Evolutionary conservation across 164 flowering plant species (phyloP), one percentile per base, ranked within the genome.

Genomic region (Santalum album): DNA sequence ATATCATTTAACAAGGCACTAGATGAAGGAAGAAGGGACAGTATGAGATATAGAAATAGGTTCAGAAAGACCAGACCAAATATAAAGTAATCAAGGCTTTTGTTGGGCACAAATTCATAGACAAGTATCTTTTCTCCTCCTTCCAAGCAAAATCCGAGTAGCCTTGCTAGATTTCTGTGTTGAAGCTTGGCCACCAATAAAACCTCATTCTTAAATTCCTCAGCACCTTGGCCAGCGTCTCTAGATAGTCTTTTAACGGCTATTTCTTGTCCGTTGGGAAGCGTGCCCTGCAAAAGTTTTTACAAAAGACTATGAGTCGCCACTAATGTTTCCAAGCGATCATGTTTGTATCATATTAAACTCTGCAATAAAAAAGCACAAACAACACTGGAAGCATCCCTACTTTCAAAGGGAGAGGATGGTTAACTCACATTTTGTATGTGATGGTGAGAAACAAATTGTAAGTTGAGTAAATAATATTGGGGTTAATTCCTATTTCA

Each of bases 221-320:
- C 49, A 1, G 60, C 14, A n/a, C 80, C 83, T 57, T 70, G 77
- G 4, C 54, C 43, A 0, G 79, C 70, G 43, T 17, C 64, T 22
- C 38, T 55, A 0, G 72, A 68, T 4, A 75, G 74, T 64, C 75
- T 65, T 56, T 78, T 78, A 3, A 78, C 78, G 2, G 82, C 79
- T 39, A 76, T 59, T 52, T 64, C 66, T 25, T 49, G 55, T 3
- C 74, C 76, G 65, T 69, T 57, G 1, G 15, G 35, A 3, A 76
- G 62, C 44, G 10, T 61, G 0, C 75, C 77, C 80, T 76, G 53
- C n/a, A 1, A 21, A 26, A 14, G 5, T n/a, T n/a, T n/a, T n/a
- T n/a, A n/a, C n/a, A n/a, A n/a, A n/a, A n/a, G n/a, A n/a, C n/a
- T 29, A 36, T 26, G 7, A 26, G 10, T 17, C 9, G 21, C 16